A percentile compares a stretch with the other conserved stretches of the same genome.
Conservation (phyloP, 176 grass and related monocot genomes). For the Otatea glauca region DNA sequence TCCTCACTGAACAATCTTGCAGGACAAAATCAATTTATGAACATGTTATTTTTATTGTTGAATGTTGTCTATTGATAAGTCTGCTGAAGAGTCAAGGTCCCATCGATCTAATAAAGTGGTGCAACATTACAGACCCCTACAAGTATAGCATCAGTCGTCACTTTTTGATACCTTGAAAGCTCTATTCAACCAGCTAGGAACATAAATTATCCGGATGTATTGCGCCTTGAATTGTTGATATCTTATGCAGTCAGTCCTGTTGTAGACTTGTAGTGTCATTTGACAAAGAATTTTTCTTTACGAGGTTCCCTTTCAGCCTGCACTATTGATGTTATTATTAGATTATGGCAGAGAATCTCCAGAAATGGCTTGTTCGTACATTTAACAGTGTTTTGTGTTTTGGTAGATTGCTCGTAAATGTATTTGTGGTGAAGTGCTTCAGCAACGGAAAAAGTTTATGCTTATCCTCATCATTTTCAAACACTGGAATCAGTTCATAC, state of each 20-base stretch:
- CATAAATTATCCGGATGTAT: not conserved
- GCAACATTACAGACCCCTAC: not conserved
- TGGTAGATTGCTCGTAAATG: not conserved
- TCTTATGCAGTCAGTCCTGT: not conserved
- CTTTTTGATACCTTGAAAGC: not conserved
- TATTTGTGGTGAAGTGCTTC: not conserved
- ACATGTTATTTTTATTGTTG: not conserved
- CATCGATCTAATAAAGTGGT: not conserved
- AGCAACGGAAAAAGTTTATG: not conserved
- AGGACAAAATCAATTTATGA: not conserved
- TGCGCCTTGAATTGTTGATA: not conserved
- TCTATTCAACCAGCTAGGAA: not conserved
- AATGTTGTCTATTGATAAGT: not conserved
- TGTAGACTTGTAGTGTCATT: not conserved
- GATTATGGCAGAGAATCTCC: constrained; percentile 2
- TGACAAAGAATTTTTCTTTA: not conserved
- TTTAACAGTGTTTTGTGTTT: not conserved
- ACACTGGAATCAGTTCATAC: not conserved
- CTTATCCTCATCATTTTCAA: constrained; percentile 10
- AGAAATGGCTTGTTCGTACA: not conserved
- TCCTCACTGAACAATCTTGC: not conserved
- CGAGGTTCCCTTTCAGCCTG: not conserved
- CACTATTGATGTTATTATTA: not conserved
- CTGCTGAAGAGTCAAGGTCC: not conserved
- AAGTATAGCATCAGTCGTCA: not conserved